Evolutionary conservation across 2,329 filamentous ascomycete species (phyloP), one percentile per base, ranked within the genome.

Genomic region (Emergomyces africanus): DNA sequence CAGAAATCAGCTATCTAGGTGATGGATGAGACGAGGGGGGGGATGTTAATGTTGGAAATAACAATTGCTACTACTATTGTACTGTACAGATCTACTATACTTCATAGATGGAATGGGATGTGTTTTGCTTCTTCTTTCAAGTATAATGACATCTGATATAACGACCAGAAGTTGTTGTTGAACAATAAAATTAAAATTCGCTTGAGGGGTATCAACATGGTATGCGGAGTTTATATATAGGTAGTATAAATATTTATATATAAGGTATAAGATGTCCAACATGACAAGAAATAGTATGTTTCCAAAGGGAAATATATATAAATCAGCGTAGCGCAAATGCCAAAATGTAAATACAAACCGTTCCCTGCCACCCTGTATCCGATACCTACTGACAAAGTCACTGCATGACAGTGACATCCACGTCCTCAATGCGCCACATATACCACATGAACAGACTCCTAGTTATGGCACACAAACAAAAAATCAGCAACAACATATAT

Each of bases 361-460:
- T 65, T 53, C 68, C 37, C 62, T 44, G 3, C 37, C n/a, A n/a
- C n/a, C 37, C 25, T 18, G 8, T 12, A 53, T 53, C 49, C 30
- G 9, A 35, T 35, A 6, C 9, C 33, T 35, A 18, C 18, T 6
- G n/a, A 14, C 20, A 12, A 20, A 5, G 5, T 55, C 53, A 53
- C 63, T 68, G 62, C 65, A 83, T 67, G 49, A 80, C 79, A 30
- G 75, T 74, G 25, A 91, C 75, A 71, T 95, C 87, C 3, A 90
- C 89, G 69, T 90, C 84, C 69, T 87, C 87, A 12, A 92, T 84
- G 61, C 87, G 79, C 91, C 92, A 96, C 88, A 96, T 95, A 71
- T 95, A 95, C 91, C 91, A 96, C 91, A 96, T 96, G 68, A 96
- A 96, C 49, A 96, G 71, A 66, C 87, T 94, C 69, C 91, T 86